These are phyloP conservation scores for Cordyceps cateniannulata DNA, from an alignment of 2,329 filamentous ascomycete species.

Conservation along the genomic window DNA sequence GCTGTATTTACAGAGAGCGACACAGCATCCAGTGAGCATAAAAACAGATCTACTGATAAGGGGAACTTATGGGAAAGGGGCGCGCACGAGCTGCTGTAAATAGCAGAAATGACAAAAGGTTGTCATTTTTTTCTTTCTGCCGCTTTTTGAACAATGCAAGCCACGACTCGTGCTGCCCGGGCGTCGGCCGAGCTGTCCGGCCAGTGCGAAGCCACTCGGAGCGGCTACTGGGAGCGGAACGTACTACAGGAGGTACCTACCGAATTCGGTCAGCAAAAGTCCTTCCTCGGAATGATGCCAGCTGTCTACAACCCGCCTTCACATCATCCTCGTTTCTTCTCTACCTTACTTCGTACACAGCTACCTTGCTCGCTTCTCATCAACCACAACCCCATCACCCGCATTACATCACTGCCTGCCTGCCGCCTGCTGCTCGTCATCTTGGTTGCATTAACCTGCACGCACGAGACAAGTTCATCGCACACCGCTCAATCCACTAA, in stretches of 20 bases:
- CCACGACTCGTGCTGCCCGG: neutral
- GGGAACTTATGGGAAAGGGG: neutral
- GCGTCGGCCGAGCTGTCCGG: neutral
- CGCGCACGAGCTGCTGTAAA: neutral
- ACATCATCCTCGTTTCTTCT: neutral
- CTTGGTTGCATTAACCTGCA: constrained; percentile 2
- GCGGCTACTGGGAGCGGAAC: neutral
- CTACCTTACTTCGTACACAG: neutral
- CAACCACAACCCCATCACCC: too few relatives aligned
- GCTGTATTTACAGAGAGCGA: neutral
- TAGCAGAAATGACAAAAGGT: neutral
- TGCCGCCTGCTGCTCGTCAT: neutral
- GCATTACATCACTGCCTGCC: neutral
- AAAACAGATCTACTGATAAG: neutral
- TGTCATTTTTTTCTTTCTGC: neutral
- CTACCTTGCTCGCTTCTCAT: neutral
- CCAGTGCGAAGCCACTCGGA: neutral
- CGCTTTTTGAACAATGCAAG: neutral
- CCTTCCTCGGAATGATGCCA: neutral
- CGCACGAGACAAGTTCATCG: constrained; percentile 6
- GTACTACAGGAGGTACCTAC: too few relatives aligned
- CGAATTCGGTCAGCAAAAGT: too few relatives aligned
- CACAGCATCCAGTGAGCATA: neutral
- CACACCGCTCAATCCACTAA: constrained; percentile 4
- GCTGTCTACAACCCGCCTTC: too few relatives aligned